Conservation (phyloP, 1,284 basidiomycete genomes). For the Ganoderma multipileum region DNA sequence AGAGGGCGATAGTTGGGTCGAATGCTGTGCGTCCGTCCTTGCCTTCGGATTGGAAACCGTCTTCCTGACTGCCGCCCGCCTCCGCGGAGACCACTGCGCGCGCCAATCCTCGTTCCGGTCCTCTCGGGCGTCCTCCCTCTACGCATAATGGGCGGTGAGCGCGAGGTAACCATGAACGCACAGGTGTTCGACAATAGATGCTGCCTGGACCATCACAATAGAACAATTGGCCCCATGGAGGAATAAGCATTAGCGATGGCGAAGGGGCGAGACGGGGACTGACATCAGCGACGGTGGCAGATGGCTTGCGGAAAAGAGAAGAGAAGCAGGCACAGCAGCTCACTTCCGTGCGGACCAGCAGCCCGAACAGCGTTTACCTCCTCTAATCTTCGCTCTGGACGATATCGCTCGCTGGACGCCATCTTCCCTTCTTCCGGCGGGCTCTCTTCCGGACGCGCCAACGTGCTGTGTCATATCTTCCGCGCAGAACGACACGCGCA, state of each 20-base stretch:
- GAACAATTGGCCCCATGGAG: background rate
- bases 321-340: slow-evolving; percentile 3
- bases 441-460: background rate
- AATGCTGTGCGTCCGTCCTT: slow-evolving; percentile 28
- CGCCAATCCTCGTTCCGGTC: slow-evolving; percentile 9
- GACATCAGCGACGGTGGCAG: slow-evolving; percentile 4
- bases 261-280: background rate
- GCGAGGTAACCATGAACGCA: background rate
- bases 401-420: background rate
- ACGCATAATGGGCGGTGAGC: background rate
- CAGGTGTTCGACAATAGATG: background rate
- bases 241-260: background rate
- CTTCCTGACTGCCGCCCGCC: slow-evolving; percentile 28
- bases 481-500: background rate
- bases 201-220: background rate
- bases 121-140: slow-evolving; percentile 3
- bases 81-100: background rate
- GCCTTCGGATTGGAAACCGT: slow-evolving; percentile 24
- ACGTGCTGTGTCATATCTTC: background rate
- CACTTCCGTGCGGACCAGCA: slow-evolving; percentile 3
- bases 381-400: background rate
- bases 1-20: slow-evolving; percentile 13
- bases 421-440: background rate
- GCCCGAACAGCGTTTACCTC: slow-evolving; percentile 5
- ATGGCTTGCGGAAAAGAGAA: slow-evolving; percentile 3